Base-by-base conservation (phyloP, 176 grass and related monocot species). In the Ananas comosus region DNA sequence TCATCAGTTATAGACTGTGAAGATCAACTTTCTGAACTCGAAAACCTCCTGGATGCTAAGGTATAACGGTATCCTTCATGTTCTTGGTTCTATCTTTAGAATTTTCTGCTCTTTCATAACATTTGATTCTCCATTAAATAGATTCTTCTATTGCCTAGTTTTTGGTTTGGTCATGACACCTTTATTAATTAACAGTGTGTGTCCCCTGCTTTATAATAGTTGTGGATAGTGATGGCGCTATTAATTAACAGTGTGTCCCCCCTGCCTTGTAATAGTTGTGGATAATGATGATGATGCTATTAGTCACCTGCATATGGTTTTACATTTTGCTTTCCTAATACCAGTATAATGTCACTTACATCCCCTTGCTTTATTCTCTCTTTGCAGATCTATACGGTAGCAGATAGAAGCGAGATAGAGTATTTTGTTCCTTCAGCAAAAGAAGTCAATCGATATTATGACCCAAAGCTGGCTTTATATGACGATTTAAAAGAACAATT, bases 11-110 rank as follows among this genome's bases (percentile, higher is more conserved):
- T 64, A 73, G 86, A 92, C 77, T 90, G 89, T 14, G 74, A 96
- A 89, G 79, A 28, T 80, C 89, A 92, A 68, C 70, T 96, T 33
- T 76, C 83, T 70, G 81, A 92, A 67, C 74, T 97, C 63, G 93
- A 97, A 74, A 81, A 69, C 61, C 80, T 85, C 71, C 76, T 97
- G 75, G 78, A 90, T 90, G 74, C 93, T 51, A 89, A 92, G 86
- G 88, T 96, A 82, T 16, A 80, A 47, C 12, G 57, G 23, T 71
- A 24, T 7, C 17, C 24, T 12, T 21, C 42, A 48, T 67, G 28
- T 48, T 47, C 29, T 67, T 28, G 48, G 9, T 48, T 10, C 25
- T 42, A 49, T 16, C 8, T 67, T 48, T 17, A 14, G 13, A 66
- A 33, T 9, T 29, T n/a, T 16, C 13, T 18, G 33, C 4, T 67